Evolutionary conservation across 1,284 basidiomycete genomes (phyloP).

Genomic region (Psilocybe mexicana): DNA sequence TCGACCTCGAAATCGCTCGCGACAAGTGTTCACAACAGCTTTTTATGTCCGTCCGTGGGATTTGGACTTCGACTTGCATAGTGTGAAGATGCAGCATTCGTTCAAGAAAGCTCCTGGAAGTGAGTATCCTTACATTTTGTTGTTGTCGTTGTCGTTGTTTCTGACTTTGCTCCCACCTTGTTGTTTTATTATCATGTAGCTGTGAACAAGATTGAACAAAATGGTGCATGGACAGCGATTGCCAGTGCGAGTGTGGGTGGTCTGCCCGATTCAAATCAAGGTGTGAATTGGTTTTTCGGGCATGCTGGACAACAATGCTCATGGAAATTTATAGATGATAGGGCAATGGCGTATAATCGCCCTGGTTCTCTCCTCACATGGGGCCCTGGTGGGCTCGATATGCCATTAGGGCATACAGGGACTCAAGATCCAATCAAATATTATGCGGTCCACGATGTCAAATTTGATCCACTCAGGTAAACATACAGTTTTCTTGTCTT

Average conservation of each 20-base stretch:
- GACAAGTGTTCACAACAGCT: constrained; percentile 1
- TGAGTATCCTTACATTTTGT: constrained; percentile 14
- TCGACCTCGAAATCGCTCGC: constrained; percentile 8
- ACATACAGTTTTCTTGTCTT: not conserved
- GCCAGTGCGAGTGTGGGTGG: constrained; percentile 40
- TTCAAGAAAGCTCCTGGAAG: constrained; percentile 35
- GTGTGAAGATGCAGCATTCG: constrained; percentile 18
- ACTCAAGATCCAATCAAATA: constrained; percentile 27
- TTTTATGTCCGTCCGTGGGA: constrained; percentile 17
- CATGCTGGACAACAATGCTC: too few relatives aligned
- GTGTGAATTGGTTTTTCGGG: too few relatives aligned
- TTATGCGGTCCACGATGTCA: constrained; percentile 44
- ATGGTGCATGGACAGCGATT: constrained; percentile 34
- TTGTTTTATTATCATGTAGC: constrained; percentile 26
- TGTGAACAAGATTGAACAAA: constrained; percentile 44
- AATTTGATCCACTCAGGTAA: constrained; percentile 37
- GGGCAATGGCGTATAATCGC: constrained; percentile 38
- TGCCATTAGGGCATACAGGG: constrained; percentile 27
- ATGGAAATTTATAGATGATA: constrained; percentile 18
- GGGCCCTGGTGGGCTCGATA: constrained; percentile 20
- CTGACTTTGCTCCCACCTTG: not conserved
- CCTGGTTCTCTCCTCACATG: constrained; percentile 40
- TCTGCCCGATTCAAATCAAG: constrained; percentile 23
- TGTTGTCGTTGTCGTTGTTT: not conserved
- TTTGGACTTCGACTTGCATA: constrained; percentile 14